These are phyloP conservation scores for Fusarium sp. DNA, from an alignment of 2,329 filamentous ascomycete genomes.

Conservation along the genomic window DNA sequence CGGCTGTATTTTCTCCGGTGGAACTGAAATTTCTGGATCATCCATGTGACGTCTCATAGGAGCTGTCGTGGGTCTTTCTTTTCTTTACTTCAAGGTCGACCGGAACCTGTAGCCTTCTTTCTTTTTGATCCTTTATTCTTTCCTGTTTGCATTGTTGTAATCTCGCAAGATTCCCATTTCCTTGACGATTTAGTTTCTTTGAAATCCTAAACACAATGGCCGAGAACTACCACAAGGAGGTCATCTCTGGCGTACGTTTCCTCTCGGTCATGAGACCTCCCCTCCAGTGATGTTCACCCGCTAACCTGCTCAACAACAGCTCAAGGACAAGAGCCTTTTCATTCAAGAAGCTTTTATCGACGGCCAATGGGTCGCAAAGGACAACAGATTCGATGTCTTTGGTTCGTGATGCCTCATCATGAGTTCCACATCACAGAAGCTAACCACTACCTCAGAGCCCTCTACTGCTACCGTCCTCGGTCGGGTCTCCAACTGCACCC, in stretches of 20 bases:
- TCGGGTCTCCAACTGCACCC: constrained; percentile 44
- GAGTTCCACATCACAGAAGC: neutral
- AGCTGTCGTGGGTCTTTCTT: constrained; percentile 32
- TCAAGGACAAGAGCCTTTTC: constrained; percentile 45
- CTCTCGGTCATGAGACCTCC: constrained; percentile 35
- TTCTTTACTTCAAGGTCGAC: constrained; percentile 23
- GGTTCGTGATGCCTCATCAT: constrained; percentile 31
- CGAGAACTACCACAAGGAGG: constrained; percentile 46
- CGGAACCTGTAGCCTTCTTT: constrained; percentile 5
- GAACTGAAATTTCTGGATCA: constrained; percentile 33
- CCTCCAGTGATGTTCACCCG: neutral
- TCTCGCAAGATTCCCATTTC: neutral
- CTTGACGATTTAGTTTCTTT: constrained; percentile 17
- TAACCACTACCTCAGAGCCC: constrained; percentile 35
- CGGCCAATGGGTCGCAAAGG: constrained; percentile 45
- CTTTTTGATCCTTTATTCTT: neutral
- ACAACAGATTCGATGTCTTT: constrained; percentile 47
- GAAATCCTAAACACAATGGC: constrained; percentile 37
- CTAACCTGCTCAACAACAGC: constrained; percentile 37
- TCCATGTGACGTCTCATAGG: constrained; percentile 42
- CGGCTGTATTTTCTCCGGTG: constrained; percentile 30
- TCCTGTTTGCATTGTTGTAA: constrained; percentile 2
- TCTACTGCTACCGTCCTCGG: constrained; percentile 46
- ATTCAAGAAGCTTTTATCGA: constrained; percentile 47
- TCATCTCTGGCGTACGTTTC: constrained; percentile 41